Percentiles rank a stretch among this genome's conserved stretches.
phyloP scores from a whole-genome alignment of 306 rosid species.

The Geum urbanum region DNA sequence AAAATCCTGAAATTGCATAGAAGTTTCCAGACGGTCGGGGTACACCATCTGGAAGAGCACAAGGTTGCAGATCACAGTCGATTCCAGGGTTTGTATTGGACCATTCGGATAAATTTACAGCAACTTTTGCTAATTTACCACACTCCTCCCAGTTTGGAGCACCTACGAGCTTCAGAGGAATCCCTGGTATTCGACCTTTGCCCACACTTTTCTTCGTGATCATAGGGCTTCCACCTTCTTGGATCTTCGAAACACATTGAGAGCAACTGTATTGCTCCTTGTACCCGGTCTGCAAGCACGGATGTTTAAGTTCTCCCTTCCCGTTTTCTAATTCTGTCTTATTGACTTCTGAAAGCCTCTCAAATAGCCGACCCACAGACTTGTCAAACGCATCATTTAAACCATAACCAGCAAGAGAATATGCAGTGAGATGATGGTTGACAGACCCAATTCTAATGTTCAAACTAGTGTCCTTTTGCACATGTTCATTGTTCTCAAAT shows the following conservation, averaged over 20 bases:
- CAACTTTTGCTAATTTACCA: conserved; percentile 58
- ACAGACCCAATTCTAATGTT: conserved; percentile 76
- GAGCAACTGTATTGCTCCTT: conserved; percentile 59
- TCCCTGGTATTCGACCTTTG: conserved; percentile 40
- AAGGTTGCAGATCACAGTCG: conserved; percentile 77
- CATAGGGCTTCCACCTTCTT: conserved; percentile 42
- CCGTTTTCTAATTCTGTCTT: conserved; percentile 36
- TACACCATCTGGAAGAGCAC: conserved; percentile 59
- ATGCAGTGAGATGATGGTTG: conserved; percentile 81
- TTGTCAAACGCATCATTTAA: conserved; percentile 85
- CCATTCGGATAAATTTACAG: conserved; percentile 87
- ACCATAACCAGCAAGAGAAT: conserved; percentile 81
- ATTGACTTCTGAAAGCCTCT: conserved; percentile 35
- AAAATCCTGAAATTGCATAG: conserved; percentile 86
- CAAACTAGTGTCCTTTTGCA: conserved; percentile 53
- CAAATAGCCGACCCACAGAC: conserved; percentile 63
- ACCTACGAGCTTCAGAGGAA: conserved; percentile 54
- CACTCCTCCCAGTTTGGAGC: conserved; percentile 87
- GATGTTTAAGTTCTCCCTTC: conserved; percentile 64
- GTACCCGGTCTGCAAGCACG: conserved; percentile 88
- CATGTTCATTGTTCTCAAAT: conserved; percentile 68
- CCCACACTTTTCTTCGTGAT: conserved; percentile 29
- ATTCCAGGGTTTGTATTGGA: conserved; percentile 49
- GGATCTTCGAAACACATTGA: conserved; percentile 38
- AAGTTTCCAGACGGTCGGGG: conserved; percentile 79